These are phyloP conservation scores for Globisporangium acanthophoron DNA, from an alignment of 352 stramenopile species.

Conservation along the genomic window DNA sequence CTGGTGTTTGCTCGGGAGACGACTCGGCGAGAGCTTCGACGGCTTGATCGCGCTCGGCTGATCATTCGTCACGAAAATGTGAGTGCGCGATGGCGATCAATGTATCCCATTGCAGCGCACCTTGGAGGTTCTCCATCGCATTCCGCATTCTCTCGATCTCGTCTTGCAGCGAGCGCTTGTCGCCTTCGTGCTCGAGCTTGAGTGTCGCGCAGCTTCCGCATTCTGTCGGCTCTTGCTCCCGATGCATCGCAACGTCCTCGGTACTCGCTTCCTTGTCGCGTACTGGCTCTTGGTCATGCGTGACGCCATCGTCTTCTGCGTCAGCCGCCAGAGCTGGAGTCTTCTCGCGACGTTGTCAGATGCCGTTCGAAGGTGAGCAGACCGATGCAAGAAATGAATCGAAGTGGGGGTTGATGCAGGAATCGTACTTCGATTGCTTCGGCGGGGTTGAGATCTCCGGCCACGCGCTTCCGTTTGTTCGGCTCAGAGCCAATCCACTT, in stretches of 20 bases:
- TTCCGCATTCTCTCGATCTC: constrained; percentile 9
- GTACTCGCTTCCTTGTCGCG: neutral
- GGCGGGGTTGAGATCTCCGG: neutral
- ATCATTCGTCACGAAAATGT: neutral
- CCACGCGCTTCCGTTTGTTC: constrained; percentile 40
- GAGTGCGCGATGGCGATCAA: neutral
- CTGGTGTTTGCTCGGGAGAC: constrained; percentile 5
- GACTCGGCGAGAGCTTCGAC: constrained; percentile 14
- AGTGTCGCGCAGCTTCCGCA: constrained; percentile 4
- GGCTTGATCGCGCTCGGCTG: constrained; percentile 30
- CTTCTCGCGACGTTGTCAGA: neutral
- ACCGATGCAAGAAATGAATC: neutral
- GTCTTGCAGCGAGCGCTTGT: constrained; percentile 3
- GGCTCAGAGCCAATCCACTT: constrained; percentile 22
- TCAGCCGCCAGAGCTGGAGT: neutral
- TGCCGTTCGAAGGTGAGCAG: neutral
- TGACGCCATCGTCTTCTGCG: neutral
- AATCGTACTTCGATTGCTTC: neutral
- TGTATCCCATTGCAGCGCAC: neutral
- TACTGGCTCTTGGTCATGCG: neutral
- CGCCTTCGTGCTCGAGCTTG: constrained; percentile 1
- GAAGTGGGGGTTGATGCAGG: neutral
- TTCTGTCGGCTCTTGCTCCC: neutral
- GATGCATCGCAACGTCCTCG: neutral
- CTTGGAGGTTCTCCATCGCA: constrained; percentile 9